Percentiles rank a stretch among this genome's conserved stretches.
phyloP scores from a whole-genome alignment of 2,329 filamentous ascomycete species.

The Cytospora paraplurivora region DNA sequence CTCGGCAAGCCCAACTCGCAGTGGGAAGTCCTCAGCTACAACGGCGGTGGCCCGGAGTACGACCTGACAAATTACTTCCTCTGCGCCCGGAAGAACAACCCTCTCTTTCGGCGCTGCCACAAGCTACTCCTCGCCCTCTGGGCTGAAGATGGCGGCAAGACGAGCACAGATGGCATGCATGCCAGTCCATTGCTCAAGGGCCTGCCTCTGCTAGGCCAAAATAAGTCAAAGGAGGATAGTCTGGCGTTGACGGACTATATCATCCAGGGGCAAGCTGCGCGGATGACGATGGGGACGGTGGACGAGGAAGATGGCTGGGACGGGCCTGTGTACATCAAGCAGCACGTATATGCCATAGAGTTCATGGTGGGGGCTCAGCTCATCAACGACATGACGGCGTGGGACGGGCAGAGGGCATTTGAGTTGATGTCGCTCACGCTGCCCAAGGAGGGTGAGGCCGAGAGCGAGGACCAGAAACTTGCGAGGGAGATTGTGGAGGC shows the following conservation, averaged over 20 bases:
- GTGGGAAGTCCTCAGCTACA: constrained; percentile 52
- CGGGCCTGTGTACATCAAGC: constrained; percentile 52
- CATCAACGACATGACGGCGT: constrained; percentile 54
- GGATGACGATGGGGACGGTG: constrained; percentile 53
- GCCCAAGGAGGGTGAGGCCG: constrained; percentile 42
- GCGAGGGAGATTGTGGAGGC: constrained; percentile 55
- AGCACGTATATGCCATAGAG: constrained; percentile 53
- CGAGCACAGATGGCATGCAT: constrained; percentile 54
- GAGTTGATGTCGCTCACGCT: constrained; percentile 50
- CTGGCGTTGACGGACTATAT: constrained; percentile 58
- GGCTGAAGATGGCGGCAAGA: constrained; percentile 46
- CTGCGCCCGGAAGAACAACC: constrained; percentile 40
- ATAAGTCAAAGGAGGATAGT: constrained; percentile 43
- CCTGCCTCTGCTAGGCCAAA: constrained; percentile 42
- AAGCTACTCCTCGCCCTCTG: constrained; percentile 54
- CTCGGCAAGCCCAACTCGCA: constrained; percentile 48
- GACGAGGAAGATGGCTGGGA: constrained; percentile 55
- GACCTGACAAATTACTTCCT: constrained; percentile 54
- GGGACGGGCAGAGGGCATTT: constrained; percentile 53
- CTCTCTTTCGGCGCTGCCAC: constrained; percentile 51
- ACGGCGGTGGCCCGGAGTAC: constrained; percentile 40
- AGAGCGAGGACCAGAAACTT: constrained; percentile 48
- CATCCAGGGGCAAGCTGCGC: constrained; percentile 56
- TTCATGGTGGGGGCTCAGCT: constrained; percentile 54
- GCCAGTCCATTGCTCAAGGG: constrained; percentile 49